Evolutionary conservation across 805 yeast species (phyloP), one percentile per base, ranked within the genome.

Genomic region (Kockiozyma suomiensis): DNA sequence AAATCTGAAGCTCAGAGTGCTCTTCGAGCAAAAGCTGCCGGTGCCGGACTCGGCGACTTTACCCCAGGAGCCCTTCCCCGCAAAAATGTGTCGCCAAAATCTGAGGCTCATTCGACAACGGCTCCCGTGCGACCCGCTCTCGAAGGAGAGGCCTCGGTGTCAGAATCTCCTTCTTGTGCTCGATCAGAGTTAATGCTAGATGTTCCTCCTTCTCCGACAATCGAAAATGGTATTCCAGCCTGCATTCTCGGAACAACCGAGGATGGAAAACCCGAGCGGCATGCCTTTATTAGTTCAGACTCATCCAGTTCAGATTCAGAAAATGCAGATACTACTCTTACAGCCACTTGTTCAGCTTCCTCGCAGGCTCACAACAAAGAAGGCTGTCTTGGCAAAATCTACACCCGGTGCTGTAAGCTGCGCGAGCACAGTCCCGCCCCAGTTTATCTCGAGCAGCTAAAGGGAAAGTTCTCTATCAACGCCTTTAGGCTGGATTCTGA

Each of bases 321-420:
- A 10, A 26, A 8, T 8, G 8, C 19, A 1, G 51, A 33, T 15
- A 37, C 12, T 6, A 37, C 26, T 5, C 23, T 48, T 32, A 7
- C 43, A 15, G 42, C 43, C 21, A 41, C 25, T 7, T 23, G 42
- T 1, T 37, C 51, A 8, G 13, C n/a, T 7, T 51, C 55, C 10
- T 28, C 47, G n/a, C 19, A 28, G 23, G 8, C 33, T 10, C 40
- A 25, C 23, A 40, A 28, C 41, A 32, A 33, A 3, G 41, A 6
- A 17, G 28, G 47, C 35, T 60, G 58, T 41, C 58, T 61, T 6
- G 61, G 50, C 26, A 17, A 37, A 4, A 37, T 62, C 17, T 62
- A 56, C 37, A 56, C 56, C 15, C 61, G 66, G 7, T 62, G 66
- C 55, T 62, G 66, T 61, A 62, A 61, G 38, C 51, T 62, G 25